Conservation (phyloP, 2,329 filamentous ascomycete genomes). For the Cercospora janseana region DNA sequence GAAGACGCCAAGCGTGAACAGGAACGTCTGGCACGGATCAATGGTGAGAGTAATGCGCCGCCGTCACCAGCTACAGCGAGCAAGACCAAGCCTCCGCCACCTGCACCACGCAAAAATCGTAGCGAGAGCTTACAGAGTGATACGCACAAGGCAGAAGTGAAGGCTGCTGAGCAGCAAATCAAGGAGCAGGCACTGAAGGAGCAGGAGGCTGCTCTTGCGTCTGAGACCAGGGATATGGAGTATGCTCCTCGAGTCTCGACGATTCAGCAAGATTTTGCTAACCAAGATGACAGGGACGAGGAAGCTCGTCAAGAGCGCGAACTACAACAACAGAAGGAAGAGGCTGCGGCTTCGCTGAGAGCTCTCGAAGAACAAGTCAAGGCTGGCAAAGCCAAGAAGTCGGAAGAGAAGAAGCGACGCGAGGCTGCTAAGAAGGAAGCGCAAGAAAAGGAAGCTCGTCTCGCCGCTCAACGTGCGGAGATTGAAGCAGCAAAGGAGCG, state of each 20-base stretch:
- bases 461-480: constrained; percentile 83
- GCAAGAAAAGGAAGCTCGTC: constrained; percentile 80
- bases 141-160: constrained; percentile 55
- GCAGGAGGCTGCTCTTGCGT: constrained; percentile 73
- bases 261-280: constrained; percentile 25
- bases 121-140: constrained; percentile 58
- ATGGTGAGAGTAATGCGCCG: constrained; percentile 68
- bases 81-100: constrained; percentile 52
- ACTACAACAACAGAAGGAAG: constrained; percentile 73
- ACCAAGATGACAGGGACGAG: constrained; percentile 59
- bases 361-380: constrained; percentile 91
- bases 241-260: constrained; percentile 54
- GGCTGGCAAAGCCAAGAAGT: constrained; percentile 90
- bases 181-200: constrained; percentile 58
- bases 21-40: constrained; percentile 78
- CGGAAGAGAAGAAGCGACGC: constrained; percentile 90
- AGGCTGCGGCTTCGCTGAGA: constrained; percentile 76
- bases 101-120: constrained; percentile 71
- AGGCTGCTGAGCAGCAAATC: constrained; percentile 57
- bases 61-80: constrained; percentile 50
- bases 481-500: constrained; percentile 87
- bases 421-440: constrained; percentile 83
- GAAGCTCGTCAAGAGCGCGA: constrained; percentile 76
- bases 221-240: constrained; percentile 74
- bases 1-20: constrained; percentile 87